Conservation (phyloP, 768 basidiomycete species). For the Tricholoma saponaceum region DNA sequence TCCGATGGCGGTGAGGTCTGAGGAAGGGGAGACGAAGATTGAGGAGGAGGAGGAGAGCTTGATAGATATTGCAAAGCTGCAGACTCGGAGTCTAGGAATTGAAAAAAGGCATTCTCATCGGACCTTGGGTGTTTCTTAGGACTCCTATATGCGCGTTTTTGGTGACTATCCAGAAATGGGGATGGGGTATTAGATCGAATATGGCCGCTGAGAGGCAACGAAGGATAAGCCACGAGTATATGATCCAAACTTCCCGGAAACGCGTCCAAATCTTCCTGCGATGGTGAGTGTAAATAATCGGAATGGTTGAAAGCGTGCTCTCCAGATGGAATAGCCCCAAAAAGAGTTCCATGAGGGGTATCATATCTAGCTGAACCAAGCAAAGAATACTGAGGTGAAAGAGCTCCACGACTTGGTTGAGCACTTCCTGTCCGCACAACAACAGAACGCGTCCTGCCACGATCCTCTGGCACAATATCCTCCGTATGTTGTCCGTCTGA, state of each 20-base stretch:
- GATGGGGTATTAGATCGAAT: neutral
- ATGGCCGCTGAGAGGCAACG: neutral
- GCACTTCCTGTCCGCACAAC: neutral
- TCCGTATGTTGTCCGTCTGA: neutral
- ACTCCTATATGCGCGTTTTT: neutral
- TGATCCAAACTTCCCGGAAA: neutral
- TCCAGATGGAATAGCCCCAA: neutral
- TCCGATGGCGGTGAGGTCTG: neutral
- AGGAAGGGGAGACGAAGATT: neutral
- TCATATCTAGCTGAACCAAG: neutral
- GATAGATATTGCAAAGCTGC: neutral
- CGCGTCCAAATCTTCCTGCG: neutral
- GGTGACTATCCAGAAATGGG: neutral
- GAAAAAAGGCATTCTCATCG: neutral
- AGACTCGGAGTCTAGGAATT: neutral
- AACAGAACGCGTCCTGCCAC: neutral
- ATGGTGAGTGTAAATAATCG: neutral
- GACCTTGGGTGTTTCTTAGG: neutral
- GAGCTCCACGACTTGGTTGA: neutral
- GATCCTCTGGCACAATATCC: neutral
- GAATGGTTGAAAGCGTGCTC: neutral
- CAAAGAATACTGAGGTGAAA: neutral
- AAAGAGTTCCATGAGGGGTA: neutral
- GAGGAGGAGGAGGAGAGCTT: neutral
- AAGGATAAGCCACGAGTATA: neutral